Percentiles rank a stretch among this genome's conserved stretches.
Conservation (phyloP, 2,329 filamentous ascomycete genomes). For the Lasiodiplodia sp. region DNA sequence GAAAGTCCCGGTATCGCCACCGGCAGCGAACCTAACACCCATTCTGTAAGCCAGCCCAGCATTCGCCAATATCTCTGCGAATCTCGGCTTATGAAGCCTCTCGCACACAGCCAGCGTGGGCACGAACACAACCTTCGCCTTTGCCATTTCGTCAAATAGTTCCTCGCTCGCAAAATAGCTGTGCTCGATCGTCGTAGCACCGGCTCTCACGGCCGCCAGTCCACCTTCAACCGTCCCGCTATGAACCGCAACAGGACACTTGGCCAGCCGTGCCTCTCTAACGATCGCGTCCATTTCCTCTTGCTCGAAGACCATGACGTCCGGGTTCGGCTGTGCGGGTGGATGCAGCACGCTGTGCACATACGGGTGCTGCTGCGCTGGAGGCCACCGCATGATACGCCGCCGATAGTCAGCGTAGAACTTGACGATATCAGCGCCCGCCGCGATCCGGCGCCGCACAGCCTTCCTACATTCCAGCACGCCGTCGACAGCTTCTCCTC, state of each 20-base stretch:
- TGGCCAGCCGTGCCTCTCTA: slow-evolving; percentile 36
- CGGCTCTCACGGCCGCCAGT: slow-evolving; percentile 41
- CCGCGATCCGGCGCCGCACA: slow-evolving; percentile 40
- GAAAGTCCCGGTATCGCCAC: slow-evolving; percentile 45
- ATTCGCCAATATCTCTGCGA: slow-evolving; percentile 38
- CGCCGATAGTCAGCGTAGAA: slow-evolving; percentile 45
- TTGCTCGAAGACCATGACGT: slow-evolving; percentile 30
- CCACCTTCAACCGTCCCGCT: slow-evolving; percentile 39
- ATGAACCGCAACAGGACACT: slow-evolving; percentile 41
- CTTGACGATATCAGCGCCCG: slow-evolving; percentile 44
- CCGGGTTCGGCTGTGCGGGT: slow-evolving; percentile 27
- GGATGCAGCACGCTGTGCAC: slow-evolving; percentile 18
- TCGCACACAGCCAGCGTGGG: slow-evolving; percentile 61
- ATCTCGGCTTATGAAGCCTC: slow-evolving; percentile 28
- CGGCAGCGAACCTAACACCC: slow-evolving; percentile 31
- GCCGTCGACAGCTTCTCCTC: slow-evolving; percentile 58
- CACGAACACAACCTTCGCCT: slow-evolving; percentile 58
- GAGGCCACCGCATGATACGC: slow-evolving; percentile 39
- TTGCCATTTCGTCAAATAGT: slow-evolving; percentile 54
- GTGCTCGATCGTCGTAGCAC: slow-evolving; percentile 44
- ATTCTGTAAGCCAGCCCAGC: slow-evolving; percentile 47
- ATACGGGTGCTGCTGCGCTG: slow-evolving; percentile 37
- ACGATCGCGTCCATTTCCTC: slow-evolving; percentile 41
- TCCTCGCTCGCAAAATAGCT: slow-evolving; percentile 40
- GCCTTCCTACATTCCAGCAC: slow-evolving; percentile 50